Evolutionary conservation across 2,329 filamentous ascomycete genomes (phyloP).

Genomic region (Talaromyces sp.): DNA sequence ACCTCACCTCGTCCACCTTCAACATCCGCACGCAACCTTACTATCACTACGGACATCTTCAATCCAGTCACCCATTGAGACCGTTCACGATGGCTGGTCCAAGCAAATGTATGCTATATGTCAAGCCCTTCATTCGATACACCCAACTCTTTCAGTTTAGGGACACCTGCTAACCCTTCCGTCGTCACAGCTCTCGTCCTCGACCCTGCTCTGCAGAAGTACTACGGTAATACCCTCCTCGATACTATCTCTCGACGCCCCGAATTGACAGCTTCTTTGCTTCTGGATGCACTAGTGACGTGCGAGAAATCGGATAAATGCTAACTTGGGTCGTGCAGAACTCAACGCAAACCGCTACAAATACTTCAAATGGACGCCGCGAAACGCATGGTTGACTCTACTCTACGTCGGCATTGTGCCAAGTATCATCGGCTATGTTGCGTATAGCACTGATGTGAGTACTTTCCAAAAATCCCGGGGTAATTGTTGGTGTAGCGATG

Average conservation of each 20-base stretch:
- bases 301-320: not conserved
- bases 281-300: not conserved
- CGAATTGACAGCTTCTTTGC: too few species aligned
- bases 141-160: not conserved
- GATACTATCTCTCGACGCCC: too few species aligned
- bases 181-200: constrained; percentile 35
- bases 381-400: constrained; percentile 76
- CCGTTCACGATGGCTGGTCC: constrained; percentile 47
- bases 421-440: constrained; percentile 64
- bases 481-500: not conserved
- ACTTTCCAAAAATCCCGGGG: not conserved
- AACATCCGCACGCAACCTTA: constrained; percentile 6
- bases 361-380: constrained; percentile 90
- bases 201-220: constrained; percentile 48
- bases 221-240: constrained; percentile 43
- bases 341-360: constrained; percentile 82
- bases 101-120: constrained; percentile 41
- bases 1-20: constrained; percentile 2
- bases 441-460: constrained; percentile 83
- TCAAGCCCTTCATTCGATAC: not conserved
- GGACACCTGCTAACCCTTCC: not conserved
- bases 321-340: constrained; percentile 49
- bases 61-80: not conserved
- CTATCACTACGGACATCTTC: not conserved
- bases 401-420: constrained; percentile 74